Base-by-base conservation (phyloP, 352 stramenopile genomes). In the Plasmopara halstedii region DNA sequence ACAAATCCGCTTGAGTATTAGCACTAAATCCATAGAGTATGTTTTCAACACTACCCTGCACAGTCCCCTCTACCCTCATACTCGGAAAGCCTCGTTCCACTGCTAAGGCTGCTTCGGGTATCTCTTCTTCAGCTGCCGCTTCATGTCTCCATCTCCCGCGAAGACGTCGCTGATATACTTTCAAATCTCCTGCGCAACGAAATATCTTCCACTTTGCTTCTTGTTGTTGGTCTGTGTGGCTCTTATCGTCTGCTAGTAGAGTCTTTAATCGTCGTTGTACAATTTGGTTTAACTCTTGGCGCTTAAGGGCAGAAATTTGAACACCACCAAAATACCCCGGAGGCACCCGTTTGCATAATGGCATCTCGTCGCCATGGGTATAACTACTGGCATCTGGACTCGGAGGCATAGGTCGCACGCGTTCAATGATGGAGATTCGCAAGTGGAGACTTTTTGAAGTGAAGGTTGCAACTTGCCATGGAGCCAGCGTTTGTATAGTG, bases 121-220 rank as follows among this genome's bases (percentile, higher is more conserved):
- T 50, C 20, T 71, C 38, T 37, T 63, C 50, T 23, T 70, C 55
- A 1, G 14, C 41, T 21, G 57, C 51, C 33, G 58, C 38, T n/a
- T 70, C 53, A 14, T 52, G 50, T 10, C 50, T 40, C 1, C 45
- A 50, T 14, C 42, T 41, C 10, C 53, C 53, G 4, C 52, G 52
- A 36, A 48, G 41, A 15, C 63, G 43, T 15, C 61, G 62, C 29
- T 58, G 47, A 38, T 67, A 78, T 14, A 83, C 54, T 31, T 67
- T 62, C 9, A 83, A 47, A 11, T 65, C 43, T 3, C 65, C 45
- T 2, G 75, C 58, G 17, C 57, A 49, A 11, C 53, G 52, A 15
- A 73, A 62, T 20, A 69, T 49, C 45, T 69, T 70, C 73, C 73
- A 85, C 38, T 80, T 63, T 10, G 29, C 40, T 13, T 41, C 18